These are phyloP conservation scores for Coemansia sp. DNA, from an alignment of 192 early-diverging fungal species.

Conservation along the genomic window DNA sequence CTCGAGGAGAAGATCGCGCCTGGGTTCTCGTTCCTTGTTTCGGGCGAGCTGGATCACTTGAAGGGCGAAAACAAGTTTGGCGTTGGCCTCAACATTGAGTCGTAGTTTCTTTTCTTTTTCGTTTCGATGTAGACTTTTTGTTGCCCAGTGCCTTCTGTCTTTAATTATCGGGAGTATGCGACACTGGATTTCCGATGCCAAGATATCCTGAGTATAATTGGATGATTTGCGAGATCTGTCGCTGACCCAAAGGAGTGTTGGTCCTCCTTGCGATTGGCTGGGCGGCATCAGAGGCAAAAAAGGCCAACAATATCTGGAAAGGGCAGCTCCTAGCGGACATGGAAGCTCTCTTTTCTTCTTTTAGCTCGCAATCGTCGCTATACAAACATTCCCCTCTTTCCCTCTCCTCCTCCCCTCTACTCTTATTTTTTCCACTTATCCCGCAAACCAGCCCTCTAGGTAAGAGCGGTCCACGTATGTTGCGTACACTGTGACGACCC, in stretches of 20 bases:
- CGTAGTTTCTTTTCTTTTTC: constrained; percentile 49
- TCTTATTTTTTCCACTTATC: background rate
- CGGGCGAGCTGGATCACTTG: constrained; percentile 95
- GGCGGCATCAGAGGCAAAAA: background rate
- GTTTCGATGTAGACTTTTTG: background rate
- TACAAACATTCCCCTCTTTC: background rate
- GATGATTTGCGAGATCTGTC: constrained; percentile 5
- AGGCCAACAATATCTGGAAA: background rate
- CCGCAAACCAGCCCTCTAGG: background rate
- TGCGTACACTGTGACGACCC: background rate
- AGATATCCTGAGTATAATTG: constrained; percentile 2
- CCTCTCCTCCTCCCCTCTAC: background rate
- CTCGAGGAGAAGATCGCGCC: constrained; percentile 96
- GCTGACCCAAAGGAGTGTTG: constrained; percentile 1
- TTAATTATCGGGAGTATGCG: background rate
- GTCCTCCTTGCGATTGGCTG: constrained; percentile 10
- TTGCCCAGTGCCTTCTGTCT: background rate
- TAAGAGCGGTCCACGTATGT: background rate
- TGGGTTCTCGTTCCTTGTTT: constrained; percentile 84
- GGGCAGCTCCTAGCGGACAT: background rate
- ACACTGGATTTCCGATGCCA: background rate
- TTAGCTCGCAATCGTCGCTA: background rate
- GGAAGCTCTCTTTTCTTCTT: constrained; percentile 2
- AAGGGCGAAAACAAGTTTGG: constrained; percentile 86
- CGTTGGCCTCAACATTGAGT: constrained; percentile 83